Evolutionary conservation across 768 basidiomycete species (phyloP).

Genomic region (Tricholoma terreum): DNA sequence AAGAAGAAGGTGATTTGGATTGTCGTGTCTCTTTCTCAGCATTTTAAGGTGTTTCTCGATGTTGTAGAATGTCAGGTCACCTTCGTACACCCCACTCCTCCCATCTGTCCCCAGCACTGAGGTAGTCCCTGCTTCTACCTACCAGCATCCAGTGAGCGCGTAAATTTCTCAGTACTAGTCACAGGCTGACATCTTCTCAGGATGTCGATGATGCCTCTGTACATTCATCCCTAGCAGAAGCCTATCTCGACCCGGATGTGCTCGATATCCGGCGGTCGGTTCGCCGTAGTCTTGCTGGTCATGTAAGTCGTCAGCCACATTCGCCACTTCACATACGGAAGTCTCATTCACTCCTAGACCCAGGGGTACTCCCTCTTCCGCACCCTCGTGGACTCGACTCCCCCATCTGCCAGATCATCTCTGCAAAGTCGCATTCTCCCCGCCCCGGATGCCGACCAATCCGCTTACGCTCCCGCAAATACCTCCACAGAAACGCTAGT

Average conservation of each 20-base stretch:
- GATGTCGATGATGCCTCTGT: neutral
- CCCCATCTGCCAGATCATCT: neutral
- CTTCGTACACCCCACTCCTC: neutral
- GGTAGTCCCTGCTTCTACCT: neutral
- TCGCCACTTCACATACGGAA: neutral
- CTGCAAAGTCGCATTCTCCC: neutral
- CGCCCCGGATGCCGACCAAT: neutral
- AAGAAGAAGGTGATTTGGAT: neutral
- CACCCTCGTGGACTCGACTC: neutral
- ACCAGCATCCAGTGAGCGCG: neutral
- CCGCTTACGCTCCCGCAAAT: neutral
- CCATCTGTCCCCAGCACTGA: neutral
- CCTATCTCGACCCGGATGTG: slow-evolving; percentile 6
- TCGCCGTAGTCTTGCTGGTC: slow-evolving; percentile 1
- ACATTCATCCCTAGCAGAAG: neutral
- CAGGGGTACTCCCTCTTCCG: neutral
- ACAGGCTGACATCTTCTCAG: neutral
- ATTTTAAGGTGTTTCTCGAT: neutral
- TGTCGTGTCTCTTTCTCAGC: too few species aligned
- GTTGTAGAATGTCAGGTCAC: neutral
- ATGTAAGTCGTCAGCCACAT: slow-evolving; percentile 1
- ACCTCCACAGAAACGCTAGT: neutral
- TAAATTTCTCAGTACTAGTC: neutral
- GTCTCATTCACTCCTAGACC: neutral
- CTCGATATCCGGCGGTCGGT: slow-evolving; percentile 6